A percentile compares a stretch with the other conserved stretches of the same genome.
These are phyloP conservation scores for Ilyonectria robusta DNA, from an alignment of 2,329 filamentous ascomycete genomes.

Conservation along the genomic window DNA sequence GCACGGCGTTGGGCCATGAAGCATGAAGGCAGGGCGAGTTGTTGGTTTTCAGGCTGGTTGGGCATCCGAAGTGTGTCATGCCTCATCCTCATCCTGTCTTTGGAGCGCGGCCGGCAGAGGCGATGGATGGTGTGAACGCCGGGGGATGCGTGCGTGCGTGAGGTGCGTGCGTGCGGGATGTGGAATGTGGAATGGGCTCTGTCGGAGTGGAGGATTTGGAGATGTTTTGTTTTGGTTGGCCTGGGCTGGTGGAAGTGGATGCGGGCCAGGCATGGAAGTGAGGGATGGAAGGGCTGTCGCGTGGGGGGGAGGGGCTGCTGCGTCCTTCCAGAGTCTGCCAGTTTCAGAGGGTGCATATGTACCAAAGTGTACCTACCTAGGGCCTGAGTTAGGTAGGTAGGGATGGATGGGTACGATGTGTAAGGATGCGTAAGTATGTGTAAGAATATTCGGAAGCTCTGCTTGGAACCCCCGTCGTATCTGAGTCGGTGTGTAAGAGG, in stretches of 20 bases:
- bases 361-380: not conserved
- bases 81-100: slow-evolving; percentile 15
- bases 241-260: not conserved
- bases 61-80: slow-evolving; percentile 2
- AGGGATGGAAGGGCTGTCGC: slow-evolving; percentile 6
- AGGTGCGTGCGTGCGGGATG: slow-evolving; percentile 14
- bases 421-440: slow-evolving; percentile 14
- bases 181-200: slow-evolving; percentile 1
- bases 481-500: slow-evolving; percentile 28
- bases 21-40: not conserved
- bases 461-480: slow-evolving; percentile 11
- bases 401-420: not conserved
- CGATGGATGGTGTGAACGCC: not conserved
- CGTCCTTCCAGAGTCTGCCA: not conserved
- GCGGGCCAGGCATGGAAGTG: not conserved
- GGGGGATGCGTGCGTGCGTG: slow-evolving; percentile 10
- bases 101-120: not conserved
- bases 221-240: not conserved
- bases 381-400: no score
- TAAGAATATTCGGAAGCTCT: slow-evolving; percentile 8
- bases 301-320: slow-evolving; percentile 8
- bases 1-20: slow-evolving; percentile 14
- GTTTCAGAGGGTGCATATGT: slow-evolving; percentile 8
- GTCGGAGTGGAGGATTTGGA: not conserved
- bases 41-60: slow-evolving; percentile 12